A percentile compares a stretch with the other conserved stretches of the same genome.
Conservation (phyloP, 179 eudicot genomes). For the Beta macrorhiza region DNA sequence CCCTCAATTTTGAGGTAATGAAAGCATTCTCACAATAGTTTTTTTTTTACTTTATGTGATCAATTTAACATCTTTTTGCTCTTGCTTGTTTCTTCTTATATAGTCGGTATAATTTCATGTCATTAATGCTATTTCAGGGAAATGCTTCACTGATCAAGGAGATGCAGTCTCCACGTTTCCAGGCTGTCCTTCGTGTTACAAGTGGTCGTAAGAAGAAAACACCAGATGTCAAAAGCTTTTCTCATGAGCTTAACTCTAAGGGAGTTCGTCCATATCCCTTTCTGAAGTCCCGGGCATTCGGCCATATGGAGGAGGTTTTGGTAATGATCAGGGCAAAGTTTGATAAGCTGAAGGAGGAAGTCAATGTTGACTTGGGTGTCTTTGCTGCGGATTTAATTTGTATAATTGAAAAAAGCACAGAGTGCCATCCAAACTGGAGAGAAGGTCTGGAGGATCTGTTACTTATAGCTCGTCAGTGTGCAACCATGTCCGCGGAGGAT, state of each 20-base stretch:
- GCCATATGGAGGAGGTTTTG: slow-evolving; percentile 84
- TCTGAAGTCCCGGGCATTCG: slow-evolving; percentile 81
- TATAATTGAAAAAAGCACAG: slow-evolving; percentile 59
- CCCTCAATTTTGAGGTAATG: slow-evolving; percentile 57
- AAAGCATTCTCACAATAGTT: slow-evolving; percentile 15
- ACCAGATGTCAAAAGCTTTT: slow-evolving; percentile 89
- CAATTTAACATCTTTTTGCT: slow-evolving; percentile 4
- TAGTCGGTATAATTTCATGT: slow-evolving; percentile 34
- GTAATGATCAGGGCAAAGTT: slow-evolving; percentile 85
- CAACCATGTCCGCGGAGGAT: slow-evolving; percentile 78
- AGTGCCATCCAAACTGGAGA: slow-evolving; percentile 65
- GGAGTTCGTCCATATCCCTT: slow-evolving; percentile 90
- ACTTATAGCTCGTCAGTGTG: slow-evolving; percentile 69
- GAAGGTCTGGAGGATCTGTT: slow-evolving; percentile 78
- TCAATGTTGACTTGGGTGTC: slow-evolving; percentile 72
- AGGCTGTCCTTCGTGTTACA: slow-evolving; percentile 80
- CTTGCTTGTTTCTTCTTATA: slow-evolving; percentile 8
- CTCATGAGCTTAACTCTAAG: slow-evolving; percentile 97
- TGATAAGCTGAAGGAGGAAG: slow-evolving; percentile 89
- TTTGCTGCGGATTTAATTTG: slow-evolving; percentile 95
- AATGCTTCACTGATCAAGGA: slow-evolving; percentile 79
- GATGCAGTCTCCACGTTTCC: slow-evolving; percentile 93
- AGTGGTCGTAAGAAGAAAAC: slow-evolving; percentile 81
- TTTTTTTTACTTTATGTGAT: slow-evolving; percentile 10
- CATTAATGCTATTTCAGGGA: slow-evolving; percentile 46